Conservation (phyloP, 306 rosid species). For the Luffa acutangula region DNA sequence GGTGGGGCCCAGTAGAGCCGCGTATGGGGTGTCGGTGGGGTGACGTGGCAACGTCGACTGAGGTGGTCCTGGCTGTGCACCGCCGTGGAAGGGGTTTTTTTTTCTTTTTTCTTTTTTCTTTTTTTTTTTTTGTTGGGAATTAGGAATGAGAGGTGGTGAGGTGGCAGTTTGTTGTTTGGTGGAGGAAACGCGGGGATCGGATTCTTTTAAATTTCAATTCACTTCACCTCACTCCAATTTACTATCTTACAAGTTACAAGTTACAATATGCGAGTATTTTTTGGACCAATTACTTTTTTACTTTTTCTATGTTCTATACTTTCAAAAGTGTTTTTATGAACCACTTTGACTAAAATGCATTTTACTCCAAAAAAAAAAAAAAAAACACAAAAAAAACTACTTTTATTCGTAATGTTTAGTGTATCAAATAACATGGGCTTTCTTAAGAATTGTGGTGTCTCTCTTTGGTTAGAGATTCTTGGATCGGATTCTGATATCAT, state of each 20-base stretch:
- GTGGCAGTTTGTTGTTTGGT: neutral
- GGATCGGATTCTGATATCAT: no score
- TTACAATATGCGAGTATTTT: neutral
- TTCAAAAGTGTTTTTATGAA: neutral
- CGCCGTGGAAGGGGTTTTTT: neutral
- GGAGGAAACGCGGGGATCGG: conserved; percentile 3
- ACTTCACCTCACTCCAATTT: no score
- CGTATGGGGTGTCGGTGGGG: conserved; percentile 7
- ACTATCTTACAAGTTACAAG: neutral
- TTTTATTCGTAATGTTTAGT: no score
- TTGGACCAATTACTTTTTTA: neutral
- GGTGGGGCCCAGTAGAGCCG: neutral
- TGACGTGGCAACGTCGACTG: neutral
- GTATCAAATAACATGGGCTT: no score
- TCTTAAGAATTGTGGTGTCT: no score
- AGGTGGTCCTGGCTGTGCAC: neutral
- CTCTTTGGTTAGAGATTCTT: no score
- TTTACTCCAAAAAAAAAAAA: no score
- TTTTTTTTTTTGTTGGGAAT: neutral
- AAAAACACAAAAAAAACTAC: no score
- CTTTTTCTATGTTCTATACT: neutral
- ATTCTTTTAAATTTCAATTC: neutral
- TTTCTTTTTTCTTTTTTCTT: neutral
- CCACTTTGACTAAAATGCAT: neutral
- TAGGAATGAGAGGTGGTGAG: neutral